Evolutionary conservation across 169 alveolate genomes (phyloP).

Genomic region (Cryptosporidium parvum): DNA sequence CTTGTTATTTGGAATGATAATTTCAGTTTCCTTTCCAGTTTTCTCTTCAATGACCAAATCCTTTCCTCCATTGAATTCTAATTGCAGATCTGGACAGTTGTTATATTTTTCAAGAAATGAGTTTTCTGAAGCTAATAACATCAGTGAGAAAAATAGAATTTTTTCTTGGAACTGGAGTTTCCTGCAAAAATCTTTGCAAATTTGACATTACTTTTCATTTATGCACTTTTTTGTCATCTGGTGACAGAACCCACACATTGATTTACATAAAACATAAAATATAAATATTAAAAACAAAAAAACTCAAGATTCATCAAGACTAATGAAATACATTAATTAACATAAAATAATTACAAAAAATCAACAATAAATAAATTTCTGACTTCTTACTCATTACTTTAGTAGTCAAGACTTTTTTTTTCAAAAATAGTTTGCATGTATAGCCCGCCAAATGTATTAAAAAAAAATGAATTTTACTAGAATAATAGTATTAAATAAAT

Average conservation of each 20-base stretch:
- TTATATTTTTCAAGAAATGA: neutral
- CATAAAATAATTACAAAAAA: neutral
- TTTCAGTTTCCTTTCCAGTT: neutral
- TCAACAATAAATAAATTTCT: neutral
- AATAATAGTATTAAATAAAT: neutral
- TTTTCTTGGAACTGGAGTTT: slow-evolving; percentile 1
- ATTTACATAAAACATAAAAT: neutral
- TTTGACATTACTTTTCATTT: slow-evolving; percentile 30
- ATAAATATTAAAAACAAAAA: neutral
- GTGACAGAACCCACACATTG: slow-evolving; percentile 58
- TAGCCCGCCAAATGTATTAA: neutral
- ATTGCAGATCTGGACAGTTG: neutral
- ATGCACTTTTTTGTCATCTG: slow-evolving; percentile 17
- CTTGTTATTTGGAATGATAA: neutral
- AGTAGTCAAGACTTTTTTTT: neutral
- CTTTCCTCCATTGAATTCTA: neutral
- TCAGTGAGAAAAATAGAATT: neutral
- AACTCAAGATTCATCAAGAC: neutral
- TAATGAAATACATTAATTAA: neutral
- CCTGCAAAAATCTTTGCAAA: neutral
- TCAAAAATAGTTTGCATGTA: neutral
- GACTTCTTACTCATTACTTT: neutral
- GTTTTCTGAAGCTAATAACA: slow-evolving; percentile 9
- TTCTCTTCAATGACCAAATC: neutral
- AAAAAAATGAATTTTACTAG: slow-evolving; percentile 1